Evolutionary conservation across 179 eudicot species (phyloP), one percentile per base, ranked within the genome.

Genomic region (Beta corolliflora): DNA sequence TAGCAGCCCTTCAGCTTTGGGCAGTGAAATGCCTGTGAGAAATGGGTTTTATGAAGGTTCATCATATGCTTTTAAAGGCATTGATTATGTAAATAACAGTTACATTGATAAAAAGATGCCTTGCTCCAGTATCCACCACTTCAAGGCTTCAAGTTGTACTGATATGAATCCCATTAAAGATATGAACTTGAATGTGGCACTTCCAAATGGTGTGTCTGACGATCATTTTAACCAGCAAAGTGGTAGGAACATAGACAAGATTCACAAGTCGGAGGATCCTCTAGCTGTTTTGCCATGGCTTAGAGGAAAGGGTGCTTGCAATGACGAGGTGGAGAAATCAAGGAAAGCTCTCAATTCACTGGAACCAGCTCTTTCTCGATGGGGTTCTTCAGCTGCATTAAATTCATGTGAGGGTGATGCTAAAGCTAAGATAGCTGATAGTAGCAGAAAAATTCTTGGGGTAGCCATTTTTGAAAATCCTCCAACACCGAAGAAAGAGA

Each of bases 241-340:
- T 77, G 53, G 52, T 61, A 77, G 71, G 83, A 71, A 77, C 31
- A 55, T 72, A 52, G 87, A 86, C 75, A 88, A 58, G 44, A 84
- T 77, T 71, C 75, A 77, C 72, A 88, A 87, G 82, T 29, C 58
- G 21, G 87, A 84, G 68, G 88, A 84, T 75, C 84, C 80, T 77
- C 53, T 79, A 45, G 64, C 85, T 66, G 86, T 45, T 44, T 86
- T 91, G 83, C 97, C 98, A 53, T 96, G 98, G 98, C 90, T 94
- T 73, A 88, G 86, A 83, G 78, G 80, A 23, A 88, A 88, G 81
- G 86, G 81, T 46, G 54, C 69, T 71, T 68, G 68, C 55, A 83
- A 71, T 64, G 81, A 82, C 19, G 91, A 86, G 79, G 71, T 75
- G 76, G 67, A 81, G 44, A 76, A 75, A 73, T 48, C 79, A 50